Percentiles rank a stretch among this genome's conserved stretches.
These are phyloP conservation scores for Podospora pseudopauciseta DNA, from an alignment of 495 filamentous ascomycete species.

Conservation along the genomic window DNA sequence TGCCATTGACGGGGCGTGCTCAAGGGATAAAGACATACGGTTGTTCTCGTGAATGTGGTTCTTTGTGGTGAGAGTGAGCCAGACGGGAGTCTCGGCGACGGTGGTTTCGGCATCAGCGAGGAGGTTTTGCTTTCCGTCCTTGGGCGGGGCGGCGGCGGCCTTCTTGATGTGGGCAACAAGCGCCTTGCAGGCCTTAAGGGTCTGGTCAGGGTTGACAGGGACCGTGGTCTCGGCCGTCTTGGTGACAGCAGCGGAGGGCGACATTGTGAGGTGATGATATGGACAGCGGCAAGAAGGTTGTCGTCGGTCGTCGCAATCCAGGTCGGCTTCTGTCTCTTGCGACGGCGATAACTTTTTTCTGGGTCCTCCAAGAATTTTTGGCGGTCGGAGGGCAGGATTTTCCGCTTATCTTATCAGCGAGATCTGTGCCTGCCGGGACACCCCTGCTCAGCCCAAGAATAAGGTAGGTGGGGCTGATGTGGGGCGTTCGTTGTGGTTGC, in stretches of 20 bases:
- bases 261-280: constrained; percentile 24
- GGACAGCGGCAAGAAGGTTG: background rate
- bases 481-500: constrained; percentile 10
- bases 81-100: constrained; percentile 56
- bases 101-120: constrained; percentile 58
- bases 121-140: constrained; percentile 66
- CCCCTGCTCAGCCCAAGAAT: constrained; percentile 9
- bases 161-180: constrained; percentile 76
- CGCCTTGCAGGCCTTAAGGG: constrained; percentile 73
- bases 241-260: constrained; percentile 26
- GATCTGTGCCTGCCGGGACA: constrained; percentile 2
- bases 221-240: constrained; percentile 32
- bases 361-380: constrained; percentile 27
- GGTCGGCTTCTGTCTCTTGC: background rate
- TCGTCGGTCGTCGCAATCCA: constrained; percentile 17
- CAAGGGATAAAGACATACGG: constrained; percentile 10
- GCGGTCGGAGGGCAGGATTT: constrained; percentile 16
- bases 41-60: constrained; percentile 53
- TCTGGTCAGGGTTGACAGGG: constrained; percentile 54
- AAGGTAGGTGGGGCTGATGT: constrained; percentile 16
- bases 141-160: constrained; percentile 51
- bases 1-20: background rate
- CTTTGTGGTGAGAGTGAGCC: constrained; percentile 86
- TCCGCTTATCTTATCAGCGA: constrained; percentile 23
- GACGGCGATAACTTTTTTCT: constrained; percentile 11